Conservation (phyloP, 1,139 yeast species). For the Pichia sp. region DNA sequence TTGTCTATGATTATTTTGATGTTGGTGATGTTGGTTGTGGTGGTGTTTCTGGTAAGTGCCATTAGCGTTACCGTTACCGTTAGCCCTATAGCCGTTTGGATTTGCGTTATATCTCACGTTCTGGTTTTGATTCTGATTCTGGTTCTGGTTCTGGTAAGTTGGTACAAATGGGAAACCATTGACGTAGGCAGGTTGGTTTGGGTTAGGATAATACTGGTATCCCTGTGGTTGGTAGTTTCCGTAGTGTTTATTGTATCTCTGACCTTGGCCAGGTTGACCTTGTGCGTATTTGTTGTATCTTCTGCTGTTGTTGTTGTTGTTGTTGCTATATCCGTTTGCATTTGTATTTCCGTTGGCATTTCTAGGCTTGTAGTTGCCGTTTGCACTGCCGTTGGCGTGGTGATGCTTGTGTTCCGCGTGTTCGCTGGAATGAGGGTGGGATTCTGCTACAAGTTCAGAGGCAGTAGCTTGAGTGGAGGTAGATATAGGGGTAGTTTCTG, state of each 20-base stretch:
- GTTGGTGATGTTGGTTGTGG: constrained; percentile 1
- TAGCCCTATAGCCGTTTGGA: constrained; percentile 1
- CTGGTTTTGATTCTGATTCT: background rate
- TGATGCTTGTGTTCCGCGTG: background rate
- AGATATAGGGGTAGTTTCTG: background rate
- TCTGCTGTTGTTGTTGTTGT: constrained; percentile 1
- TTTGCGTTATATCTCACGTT: background rate
- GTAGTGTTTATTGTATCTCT: background rate
- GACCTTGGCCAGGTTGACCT: background rate
- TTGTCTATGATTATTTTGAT: background rate
- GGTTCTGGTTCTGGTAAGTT: constrained; percentile 1
- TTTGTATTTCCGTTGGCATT: background rate
- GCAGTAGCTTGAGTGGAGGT: constrained; percentile 39
- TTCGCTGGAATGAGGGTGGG: constrained; percentile 19
- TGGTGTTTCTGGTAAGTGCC: constrained; percentile 1
- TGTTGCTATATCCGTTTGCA: background rate
- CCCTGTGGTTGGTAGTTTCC: constrained; percentile 2
- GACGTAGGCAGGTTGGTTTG: constrained; percentile 1
- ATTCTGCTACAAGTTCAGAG: constrained; percentile 31
- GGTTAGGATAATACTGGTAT: constrained; percentile 2
- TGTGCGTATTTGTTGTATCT: background rate
- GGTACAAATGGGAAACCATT: too few relatives aligned
- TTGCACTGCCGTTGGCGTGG: background rate
- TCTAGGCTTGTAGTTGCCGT: background rate
- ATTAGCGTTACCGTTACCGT: constrained; percentile 1